Percentiles rank a stretch among this genome's conserved stretches.
Conservation (phyloP, 768 basidiomycete species). For the Hysterangium stoloniferum region DNA sequence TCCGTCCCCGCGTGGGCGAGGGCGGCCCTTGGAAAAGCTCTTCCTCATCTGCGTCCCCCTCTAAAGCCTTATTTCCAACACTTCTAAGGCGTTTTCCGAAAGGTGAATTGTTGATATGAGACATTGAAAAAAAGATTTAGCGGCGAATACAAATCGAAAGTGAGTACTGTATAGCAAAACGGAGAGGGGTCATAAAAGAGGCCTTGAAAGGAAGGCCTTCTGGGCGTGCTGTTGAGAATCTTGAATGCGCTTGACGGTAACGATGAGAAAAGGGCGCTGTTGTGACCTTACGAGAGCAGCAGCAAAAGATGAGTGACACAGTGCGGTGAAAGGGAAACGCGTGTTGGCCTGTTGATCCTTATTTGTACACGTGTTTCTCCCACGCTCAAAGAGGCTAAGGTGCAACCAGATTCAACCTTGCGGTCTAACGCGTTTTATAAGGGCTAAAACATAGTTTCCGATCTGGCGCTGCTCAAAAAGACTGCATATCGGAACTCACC, state of each 20-base stretch:
- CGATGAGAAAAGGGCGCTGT: neutral
- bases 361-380: neutral
- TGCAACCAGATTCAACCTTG: too few relatives aligned
- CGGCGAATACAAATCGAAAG: neutral
- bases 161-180: neutral
- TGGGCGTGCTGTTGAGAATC: neutral
- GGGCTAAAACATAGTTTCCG: too few relatives aligned
- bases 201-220: neutral
- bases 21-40: neutral
- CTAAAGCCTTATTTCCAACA: conserved; percentile 31
- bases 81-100: conserved; percentile 80
- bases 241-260: neutral
- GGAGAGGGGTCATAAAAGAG: neutral
- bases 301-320: too few relatives aligned
- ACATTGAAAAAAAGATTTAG: conserved; percentile 40
- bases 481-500: too few relatives aligned
- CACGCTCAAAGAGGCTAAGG: too few relatives aligned
- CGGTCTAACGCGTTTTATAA: too few relatives aligned
- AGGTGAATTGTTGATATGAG: conserved; percentile 74
- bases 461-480: too few relatives aligned
- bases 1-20: conserved; percentile 32
- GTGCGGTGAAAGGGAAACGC: neutral
- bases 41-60: neutral
- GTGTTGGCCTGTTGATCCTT: neutral
- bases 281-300: too few relatives aligned